phyloP scores from a whole-genome alignment of 768 basidiomycete species.

The Jaapia argillacea region DNA sequence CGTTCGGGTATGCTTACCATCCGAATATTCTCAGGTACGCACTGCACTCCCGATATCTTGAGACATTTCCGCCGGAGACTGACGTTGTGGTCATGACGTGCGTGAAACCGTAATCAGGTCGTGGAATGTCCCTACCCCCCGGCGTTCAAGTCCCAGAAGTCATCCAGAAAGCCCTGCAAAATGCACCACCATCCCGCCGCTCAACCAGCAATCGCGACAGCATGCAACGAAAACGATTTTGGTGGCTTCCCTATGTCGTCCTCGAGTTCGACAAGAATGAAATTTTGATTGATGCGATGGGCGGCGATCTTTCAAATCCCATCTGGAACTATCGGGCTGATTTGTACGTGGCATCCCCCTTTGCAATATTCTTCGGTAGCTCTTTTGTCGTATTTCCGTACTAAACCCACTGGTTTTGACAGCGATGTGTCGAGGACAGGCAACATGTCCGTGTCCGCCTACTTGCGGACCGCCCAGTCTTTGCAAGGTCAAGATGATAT shows the following conservation, averaged over 20 bases:
- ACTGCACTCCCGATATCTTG: neutral
- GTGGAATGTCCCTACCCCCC: slow-evolving; percentile 72
- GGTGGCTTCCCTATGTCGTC: slow-evolving; percentile 95
- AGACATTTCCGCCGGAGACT: neutral
- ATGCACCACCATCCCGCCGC: slow-evolving; percentile 40
- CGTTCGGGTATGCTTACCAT: slow-evolving; percentile 91
- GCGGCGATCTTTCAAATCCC: slow-evolving; percentile 83
- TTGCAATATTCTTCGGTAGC: neutral
- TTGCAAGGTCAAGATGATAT: slow-evolving; percentile 79
- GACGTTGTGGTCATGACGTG: no score
- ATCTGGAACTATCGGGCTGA: slow-evolving; percentile 95
- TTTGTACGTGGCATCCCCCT: slow-evolving; percentile 53
- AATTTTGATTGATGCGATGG: slow-evolving; percentile 90
- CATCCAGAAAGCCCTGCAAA: slow-evolving; percentile 73
- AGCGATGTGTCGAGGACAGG: slow-evolving; percentile 95
- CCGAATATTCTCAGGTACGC: slow-evolving; percentile 83
- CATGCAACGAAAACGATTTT: slow-evolving; percentile 84
- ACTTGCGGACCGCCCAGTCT: slow-evolving; percentile 74
- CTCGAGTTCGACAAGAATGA: slow-evolving; percentile 98
- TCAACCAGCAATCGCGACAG: slow-evolving; percentile 79
- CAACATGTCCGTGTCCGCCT: slow-evolving; percentile 85
- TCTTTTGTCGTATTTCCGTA: neutral
- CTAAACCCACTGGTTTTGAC: slow-evolving; percentile 6
- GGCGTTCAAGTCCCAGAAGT: slow-evolving; percentile 75
- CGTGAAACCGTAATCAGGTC: slow-evolving; percentile 41